Evolutionary conservation across 2,329 filamentous ascomycete species (phyloP).

Genomic region (Penicillium janthinellum): DNA sequence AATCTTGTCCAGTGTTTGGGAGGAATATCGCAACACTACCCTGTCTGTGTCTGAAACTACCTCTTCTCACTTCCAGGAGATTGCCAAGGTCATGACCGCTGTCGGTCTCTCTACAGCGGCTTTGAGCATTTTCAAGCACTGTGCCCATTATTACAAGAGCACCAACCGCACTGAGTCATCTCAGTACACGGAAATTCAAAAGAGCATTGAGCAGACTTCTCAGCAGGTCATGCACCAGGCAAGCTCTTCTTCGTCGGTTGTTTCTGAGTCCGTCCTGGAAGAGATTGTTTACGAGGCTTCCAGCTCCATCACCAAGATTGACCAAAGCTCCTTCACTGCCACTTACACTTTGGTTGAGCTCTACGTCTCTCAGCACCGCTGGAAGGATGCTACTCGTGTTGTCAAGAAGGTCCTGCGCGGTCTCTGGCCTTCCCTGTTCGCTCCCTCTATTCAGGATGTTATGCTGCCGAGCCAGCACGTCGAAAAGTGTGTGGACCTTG

Average conservation of each 20-base stretch:
- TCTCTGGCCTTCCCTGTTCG: conserved; percentile 52
- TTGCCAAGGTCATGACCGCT: conserved; percentile 50
- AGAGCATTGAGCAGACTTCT: conserved; percentile 47
- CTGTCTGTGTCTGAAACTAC: conserved; percentile 43
- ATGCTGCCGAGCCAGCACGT: conserved; percentile 46
- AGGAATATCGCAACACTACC: conserved; percentile 52
- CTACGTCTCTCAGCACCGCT: conserved; percentile 52
- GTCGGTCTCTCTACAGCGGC: conserved; percentile 50
- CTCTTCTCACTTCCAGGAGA: conserved; percentile 40
- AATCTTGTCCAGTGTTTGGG: conserved; percentile 50
- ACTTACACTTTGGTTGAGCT: conserved; percentile 43
- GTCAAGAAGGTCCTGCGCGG: conserved; percentile 49
- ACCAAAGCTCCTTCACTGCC: conserved; percentile 46
- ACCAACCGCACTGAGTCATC: conserved; percentile 38
- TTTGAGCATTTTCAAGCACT: conserved; percentile 52
- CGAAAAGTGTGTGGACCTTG: conserved; percentile 51
- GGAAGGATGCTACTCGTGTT: conserved; percentile 50
- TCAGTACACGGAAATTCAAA: conserved; percentile 46
- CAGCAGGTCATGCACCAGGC: conserved; percentile 46
- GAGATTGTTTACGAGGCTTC: conserved; percentile 50
- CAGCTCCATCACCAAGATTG: conserved; percentile 42
- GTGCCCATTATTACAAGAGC: conserved; percentile 40
- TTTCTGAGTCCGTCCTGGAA: conserved; percentile 47
- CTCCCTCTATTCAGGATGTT: conserved; percentile 48
- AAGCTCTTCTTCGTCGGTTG: conserved; percentile 36